These are phyloP conservation scores for Acer saccharum DNA, from an alignment of 345 rosid genomes.

Conservation along the genomic window DNA sequence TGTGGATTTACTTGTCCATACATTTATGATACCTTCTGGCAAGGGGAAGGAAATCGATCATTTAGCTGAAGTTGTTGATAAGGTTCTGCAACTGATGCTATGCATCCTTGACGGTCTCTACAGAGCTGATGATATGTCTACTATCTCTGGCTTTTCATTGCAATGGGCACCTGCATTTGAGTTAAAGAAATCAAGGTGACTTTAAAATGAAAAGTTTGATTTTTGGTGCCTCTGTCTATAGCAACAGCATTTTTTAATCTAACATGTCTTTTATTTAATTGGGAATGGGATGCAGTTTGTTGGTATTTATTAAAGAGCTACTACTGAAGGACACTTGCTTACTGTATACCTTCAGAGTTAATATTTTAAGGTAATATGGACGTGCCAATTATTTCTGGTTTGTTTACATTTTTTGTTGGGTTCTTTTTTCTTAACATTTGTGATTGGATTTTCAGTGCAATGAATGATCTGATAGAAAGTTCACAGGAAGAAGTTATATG, in stretches of 20 bases:
- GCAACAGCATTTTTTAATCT: conserved; percentile 3
- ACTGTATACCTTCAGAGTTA: conserved; percentile 47
- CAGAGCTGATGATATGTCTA: conserved; percentile 34
- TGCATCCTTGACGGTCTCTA: conserved; percentile 56
- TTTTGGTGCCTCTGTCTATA: conserved; percentile 11
- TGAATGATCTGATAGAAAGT: conserved; percentile 62
- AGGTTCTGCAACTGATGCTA: conserved; percentile 65
- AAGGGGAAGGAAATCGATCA: conserved; percentile 36
- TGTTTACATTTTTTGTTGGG: conserved; percentile 4
- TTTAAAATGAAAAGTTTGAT: conserved; percentile 12
- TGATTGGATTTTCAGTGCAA: conserved; percentile 56
- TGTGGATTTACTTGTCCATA: conserved; percentile 43
- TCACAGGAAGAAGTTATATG: conserved; percentile 58
- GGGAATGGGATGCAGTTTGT: conserved; percentile 54
- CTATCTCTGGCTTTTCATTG: conserved; percentile 38
- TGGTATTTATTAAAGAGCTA: conserved; percentile 63
- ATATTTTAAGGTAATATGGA: conserved; percentile 61
- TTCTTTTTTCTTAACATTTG: conserved; percentile 24
- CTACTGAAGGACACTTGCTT: conserved; percentile 50
- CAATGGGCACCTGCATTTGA: conserved; percentile 79
- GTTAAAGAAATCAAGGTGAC: conserved; percentile 61
- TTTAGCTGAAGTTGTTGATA: conserved; percentile 51
- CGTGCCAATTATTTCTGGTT: background rate
- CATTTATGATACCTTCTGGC: conserved; percentile 41
- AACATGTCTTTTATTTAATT: conserved; percentile 14